Base-by-base conservation (phyloP, 1,139 yeast species). In the Meyerozyma sp. region DNA sequence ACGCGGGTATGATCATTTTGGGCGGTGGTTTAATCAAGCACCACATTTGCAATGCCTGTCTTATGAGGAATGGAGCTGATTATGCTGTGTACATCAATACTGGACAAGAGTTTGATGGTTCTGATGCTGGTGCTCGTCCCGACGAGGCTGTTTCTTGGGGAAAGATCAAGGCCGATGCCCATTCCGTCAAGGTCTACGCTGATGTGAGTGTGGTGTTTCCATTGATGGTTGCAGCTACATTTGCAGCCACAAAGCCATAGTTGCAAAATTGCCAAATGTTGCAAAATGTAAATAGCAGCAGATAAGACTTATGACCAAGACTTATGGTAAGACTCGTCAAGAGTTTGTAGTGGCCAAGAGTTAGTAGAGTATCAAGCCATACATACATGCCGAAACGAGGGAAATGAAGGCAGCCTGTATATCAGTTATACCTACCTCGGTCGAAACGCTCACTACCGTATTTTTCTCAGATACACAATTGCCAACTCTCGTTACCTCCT, bases 81-180 rank as follows among this genome's bases (percentile, higher is more conserved):
- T 89, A 83, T 60, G 98, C 98, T 3, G 97, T 93, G 16, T 93
- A 81, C 66, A 91, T 93, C 63, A 94, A 94, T 66, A 93, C 99
- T 11, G 98, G 97, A 36, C 98, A 93, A 68, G 99, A 93, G 63
- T 94, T 90, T 59, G 99, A 93, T 60, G 98, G 98, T 42, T 88
- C 96, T 13, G 99, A 93, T 64, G 98, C 98, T 14, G 99, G 99
- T 51, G 99, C 99, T 6, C 80, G 98, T 61, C 98, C 98, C 1
- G 98, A 94, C 62, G 99, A 93, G 68, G 98, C 98, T 25, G 85
- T 93, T 43, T 86, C 96, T 40, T 93, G 99, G 99, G 99, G 99
- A 50, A 93, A 93, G 66, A 93, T 93, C 65, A 89, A 89, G 68
- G 84, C 96, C 5, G 96, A 90, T 39, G 99, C 98, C 29, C 80